phyloP scores from a whole-genome alignment of 208 protist genomes.

The Wallacemonas collosoma region DNA sequence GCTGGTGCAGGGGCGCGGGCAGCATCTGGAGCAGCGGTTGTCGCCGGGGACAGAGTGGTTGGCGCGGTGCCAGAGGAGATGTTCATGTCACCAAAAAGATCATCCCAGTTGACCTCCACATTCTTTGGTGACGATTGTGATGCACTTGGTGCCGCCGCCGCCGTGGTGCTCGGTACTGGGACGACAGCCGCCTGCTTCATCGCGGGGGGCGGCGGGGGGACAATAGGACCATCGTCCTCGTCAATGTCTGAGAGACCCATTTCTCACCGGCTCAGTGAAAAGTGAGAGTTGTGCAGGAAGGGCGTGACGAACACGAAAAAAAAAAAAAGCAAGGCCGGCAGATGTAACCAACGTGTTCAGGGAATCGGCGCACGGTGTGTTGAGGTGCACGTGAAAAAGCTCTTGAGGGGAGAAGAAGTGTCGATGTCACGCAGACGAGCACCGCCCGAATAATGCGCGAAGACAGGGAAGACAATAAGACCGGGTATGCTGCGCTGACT shows the following conservation, averaged over 20 bases:
- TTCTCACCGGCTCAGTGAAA: neutral
- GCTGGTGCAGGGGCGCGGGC: neutral
- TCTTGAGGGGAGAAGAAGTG: too few species aligned
- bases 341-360: too few species aligned
- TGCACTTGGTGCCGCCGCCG: neutral
- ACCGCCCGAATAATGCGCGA: too few species aligned
- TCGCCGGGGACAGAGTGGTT: too few species aligned
- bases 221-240: slow-evolving; percentile 44
- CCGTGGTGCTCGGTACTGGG: neutral
- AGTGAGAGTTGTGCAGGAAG: too few species aligned
- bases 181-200: slow-evolving; percentile 1
- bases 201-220: slow-evolving; percentile 11
- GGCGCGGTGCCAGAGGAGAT: slow-evolving; percentile 7
- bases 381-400: too few species aligned
- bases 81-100: slow-evolving; percentile 60
- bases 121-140: neutral
- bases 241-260: slow-evolving; percentile 88
- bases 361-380: too few species aligned
- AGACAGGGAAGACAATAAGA: too few species aligned
- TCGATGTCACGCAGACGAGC: too few species aligned
- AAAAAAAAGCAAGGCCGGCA: neutral
- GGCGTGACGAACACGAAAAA: slow-evolving; percentile 12
- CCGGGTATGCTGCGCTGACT: too few species aligned
- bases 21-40: neutral
- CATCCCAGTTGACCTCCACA: slow-evolving; percentile 38